Base-by-base conservation (phyloP, 371 early-diverging fungal species). In the Mortierella sp. region DNA sequence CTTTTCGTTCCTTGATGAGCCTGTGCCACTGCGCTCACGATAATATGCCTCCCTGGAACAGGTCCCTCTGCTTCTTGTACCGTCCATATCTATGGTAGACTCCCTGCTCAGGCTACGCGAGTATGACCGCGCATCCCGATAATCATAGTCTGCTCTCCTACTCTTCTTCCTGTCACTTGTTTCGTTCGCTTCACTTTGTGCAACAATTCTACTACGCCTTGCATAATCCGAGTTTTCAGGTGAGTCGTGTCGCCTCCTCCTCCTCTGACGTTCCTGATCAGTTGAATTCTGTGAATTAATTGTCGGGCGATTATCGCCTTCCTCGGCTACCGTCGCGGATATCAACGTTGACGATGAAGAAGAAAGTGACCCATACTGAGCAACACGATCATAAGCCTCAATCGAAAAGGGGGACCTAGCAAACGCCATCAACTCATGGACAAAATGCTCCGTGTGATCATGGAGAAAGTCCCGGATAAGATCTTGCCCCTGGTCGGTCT, bases 341-440 rank as follows among this genome's bases (percentile, higher is more conserved):
- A 2, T 19, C 1, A 16, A 19, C 16, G 58, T 57, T 26, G 63
- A 63, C 4, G 28, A 58, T 3, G 63, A 34, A 7, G 47, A 28
- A 50, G 72, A 7, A 44, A 70, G 26, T 13, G 13, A 55, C 26
- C 42, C 55, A 73, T 88, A 88, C 72, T 88, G 88, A 1, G 83
- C 88, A 7, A 55, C 28, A 8, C 52, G 74, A 45, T 88, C 88
- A 52, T 88, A 88, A 9, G 88, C 80, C 54, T 80, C 80, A 1
- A 88, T 77, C 42, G 82, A 81, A 28, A 74, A 76, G 0, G 88
- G 83, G 1, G 88, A 87, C 50, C 88, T 75, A 13, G 88, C 88
- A 79, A 88, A 88, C 1, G 73, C 82, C 75, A 87, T 79, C 31
- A 88, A 47, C 71, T 88, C 88, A 63, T 88, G 88, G 13, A 88